Percentiles rank a stretch among this genome's conserved stretches.
Conservation (phyloP, 257 asterid genomes). For the Nicotiana knightiana region DNA sequence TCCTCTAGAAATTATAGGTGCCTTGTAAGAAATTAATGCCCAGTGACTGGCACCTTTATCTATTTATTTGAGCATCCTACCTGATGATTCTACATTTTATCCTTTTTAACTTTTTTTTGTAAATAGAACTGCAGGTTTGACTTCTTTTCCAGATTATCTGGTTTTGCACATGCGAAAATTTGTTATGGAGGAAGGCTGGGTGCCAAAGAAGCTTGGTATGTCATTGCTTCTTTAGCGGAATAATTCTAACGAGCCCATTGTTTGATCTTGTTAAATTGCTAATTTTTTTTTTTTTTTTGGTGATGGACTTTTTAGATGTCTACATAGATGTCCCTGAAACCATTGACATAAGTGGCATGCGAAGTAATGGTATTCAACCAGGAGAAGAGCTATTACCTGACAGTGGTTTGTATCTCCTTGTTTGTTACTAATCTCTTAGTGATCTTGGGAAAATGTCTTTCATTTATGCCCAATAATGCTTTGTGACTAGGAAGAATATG, state of each 20-base stretch:
- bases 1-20: neutral
- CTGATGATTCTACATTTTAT: neutral
- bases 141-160: constrained; percentile 90
- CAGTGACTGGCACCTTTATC: neutral
- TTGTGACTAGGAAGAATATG: neutral
- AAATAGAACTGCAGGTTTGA: constrained; percentile 84
- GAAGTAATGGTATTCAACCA: constrained; percentile 91
- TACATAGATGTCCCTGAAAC: constrained; percentile 88
- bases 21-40: neutral
- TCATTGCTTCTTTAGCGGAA: neutral
- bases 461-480: neutral
- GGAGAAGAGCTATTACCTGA: constrained; percentile 91
- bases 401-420: constrained; percentile 31
- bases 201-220: constrained; percentile 89
- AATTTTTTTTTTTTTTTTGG: constrained; percentile 6
- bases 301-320: constrained; percentile 52
- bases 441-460: neutral
- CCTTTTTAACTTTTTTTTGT: constrained; percentile 9
- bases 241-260: neutral
- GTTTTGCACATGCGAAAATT: constrained; percentile 96
- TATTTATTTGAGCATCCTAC: neutral
- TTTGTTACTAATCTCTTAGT: neutral
- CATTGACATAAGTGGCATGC: constrained; percentile 82
- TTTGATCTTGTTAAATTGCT: constrained; percentile 2
- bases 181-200: constrained; percentile 94